Base-by-base conservation (phyloP, 495 filamentous ascomycete genomes). In the Tuber microsphaerosporum region DNA sequence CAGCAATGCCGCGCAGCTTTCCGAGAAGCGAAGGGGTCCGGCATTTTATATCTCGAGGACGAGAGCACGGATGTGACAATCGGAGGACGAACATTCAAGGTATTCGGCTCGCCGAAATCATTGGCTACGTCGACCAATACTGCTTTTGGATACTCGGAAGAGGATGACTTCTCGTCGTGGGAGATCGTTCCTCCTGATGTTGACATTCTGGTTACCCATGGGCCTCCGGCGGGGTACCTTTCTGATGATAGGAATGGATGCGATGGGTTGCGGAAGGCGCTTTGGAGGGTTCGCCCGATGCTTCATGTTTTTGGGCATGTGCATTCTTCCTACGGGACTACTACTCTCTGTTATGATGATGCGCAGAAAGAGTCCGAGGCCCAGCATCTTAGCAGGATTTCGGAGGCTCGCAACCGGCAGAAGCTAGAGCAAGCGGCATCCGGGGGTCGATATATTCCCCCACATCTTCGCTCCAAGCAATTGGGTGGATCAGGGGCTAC, bases 241-340 rank as follows among this genome's bases (percentile, higher is more conserved):
- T 65, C 56, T 34, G 26, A 65, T 61, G 94, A 97, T 83, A 83
- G 91, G 20, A 86, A 92, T 72, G 94, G 94, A 42, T 96, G 93
- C 82, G 88, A 89, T 22, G 89, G 86, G 43, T 87, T 98, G 0
- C 86, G 94, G 6, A 83, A 87, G 20, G 93, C 97, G 79, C 81
- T 93, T 39, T 95, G 93, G 93, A 87, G 89, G 69, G 89, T 94
- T 37, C 89, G 88, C 75, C 94, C 94, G 6, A 85, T 85, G 56
- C 85, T 97, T 22, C 94, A 97, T 84, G 87, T 97, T 72, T 97
- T 96, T 85, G 94, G 94, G 2, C 94, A 98, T 82, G 86, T 96
- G 39, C 94, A 97, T 85, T 89, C 85, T 75, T 89, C 87, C 39
- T 82, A 87, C 74, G 90, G 90, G 5, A 88, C 85, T 22, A 86